Conservation (phyloP, 495 filamentous ascomycete species). For the Hypoxylon fragiforme region DNA sequence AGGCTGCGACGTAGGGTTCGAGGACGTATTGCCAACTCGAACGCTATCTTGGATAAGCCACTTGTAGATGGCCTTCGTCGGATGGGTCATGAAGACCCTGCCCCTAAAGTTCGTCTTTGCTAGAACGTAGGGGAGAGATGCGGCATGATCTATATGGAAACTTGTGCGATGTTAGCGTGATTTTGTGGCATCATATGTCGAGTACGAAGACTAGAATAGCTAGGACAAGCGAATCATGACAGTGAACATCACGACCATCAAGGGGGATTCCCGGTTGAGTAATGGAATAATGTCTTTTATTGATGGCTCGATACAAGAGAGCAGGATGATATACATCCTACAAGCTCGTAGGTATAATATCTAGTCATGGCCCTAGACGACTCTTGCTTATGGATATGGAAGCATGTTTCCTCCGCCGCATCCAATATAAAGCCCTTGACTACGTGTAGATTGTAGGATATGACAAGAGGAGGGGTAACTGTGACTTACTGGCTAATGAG, state of each 20-base stretch:
- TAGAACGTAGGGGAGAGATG: slow-evolving; percentile 93
- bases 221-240: slow-evolving; percentile 6
- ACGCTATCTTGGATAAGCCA: slow-evolving; percentile 98
- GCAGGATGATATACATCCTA: slow-evolving; percentile 10
- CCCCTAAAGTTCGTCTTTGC: slow-evolving; percentile 97
- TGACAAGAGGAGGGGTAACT: slow-evolving; percentile 29
- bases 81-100: slow-evolving; percentile 97
- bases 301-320: slow-evolving; percentile 39
- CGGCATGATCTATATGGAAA: slow-evolving; percentile 98
- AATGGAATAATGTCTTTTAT: slow-evolving; percentile 35
- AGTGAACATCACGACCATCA: slow-evolving; percentile 19
- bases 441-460: slow-evolving; percentile 12
- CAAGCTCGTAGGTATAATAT: slow-evolving; percentile 4
- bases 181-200: slow-evolving; percentile 11
- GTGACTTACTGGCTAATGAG: slow-evolving; percentile 92
- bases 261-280: slow-evolving; percentile 26
- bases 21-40: slow-evolving; percentile 79
- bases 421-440: slow-evolving; percentile 26
- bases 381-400: slow-evolving; percentile 3
- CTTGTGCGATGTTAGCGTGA: slow-evolving; percentile 53
- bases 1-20: slow-evolving; percentile 69
- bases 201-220: neutral
- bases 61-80: slow-evolving; percentile 99
- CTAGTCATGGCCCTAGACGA: neutral
- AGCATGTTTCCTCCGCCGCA: slow-evolving; percentile 13